Conservation (phyloP, 1,284 basidiomycete genomes). For the Ustilago cynodontis region DNA sequence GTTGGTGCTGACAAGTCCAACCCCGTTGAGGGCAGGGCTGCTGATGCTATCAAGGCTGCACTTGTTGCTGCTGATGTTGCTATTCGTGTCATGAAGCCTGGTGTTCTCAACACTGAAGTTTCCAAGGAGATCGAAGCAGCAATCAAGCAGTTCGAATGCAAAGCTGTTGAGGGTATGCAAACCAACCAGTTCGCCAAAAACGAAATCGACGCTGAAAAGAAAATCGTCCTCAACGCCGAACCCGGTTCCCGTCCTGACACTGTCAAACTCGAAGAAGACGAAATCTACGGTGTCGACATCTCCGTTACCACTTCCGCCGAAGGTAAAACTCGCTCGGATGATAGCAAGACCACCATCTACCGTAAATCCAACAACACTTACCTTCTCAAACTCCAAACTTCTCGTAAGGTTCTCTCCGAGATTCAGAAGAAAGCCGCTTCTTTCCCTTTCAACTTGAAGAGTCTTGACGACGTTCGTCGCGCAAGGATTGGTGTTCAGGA, state of each 20-base stretch:
- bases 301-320: constrained; percentile 74
- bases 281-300: constrained; percentile 96
- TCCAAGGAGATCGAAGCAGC: constrained; percentile 86
- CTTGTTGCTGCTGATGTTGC: constrained; percentile 92
- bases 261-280: constrained; percentile 78
- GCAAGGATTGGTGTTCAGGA: constrained; percentile 95
- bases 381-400: constrained; percentile 97
- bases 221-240: constrained; percentile 63
- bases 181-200: constrained; percentile 97
- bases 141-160: constrained; percentile 70
- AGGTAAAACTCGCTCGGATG: constrained; percentile 79
- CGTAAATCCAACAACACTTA: constrained; percentile 88
- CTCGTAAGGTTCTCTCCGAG: constrained; percentile 92
- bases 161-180: constrained; percentile 75
- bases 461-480: constrained; percentile 93
- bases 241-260: constrained; percentile 60
- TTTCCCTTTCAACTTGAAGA: constrained; percentile 96
- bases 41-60: constrained; percentile 92
- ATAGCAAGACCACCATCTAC: constrained; percentile 91
- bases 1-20: constrained; percentile 78
- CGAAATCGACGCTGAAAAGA: constrained; percentile 75
- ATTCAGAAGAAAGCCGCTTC: constrained; percentile 97
- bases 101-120: constrained; percentile 93
- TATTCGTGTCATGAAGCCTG: constrained; percentile 72
- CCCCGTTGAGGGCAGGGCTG: constrained; percentile 85